Evolutionary conservation across 129 eudicot genomes (phyloP), one percentile per base, ranked within the genome.

Genomic region (Centella asiatica): DNA sequence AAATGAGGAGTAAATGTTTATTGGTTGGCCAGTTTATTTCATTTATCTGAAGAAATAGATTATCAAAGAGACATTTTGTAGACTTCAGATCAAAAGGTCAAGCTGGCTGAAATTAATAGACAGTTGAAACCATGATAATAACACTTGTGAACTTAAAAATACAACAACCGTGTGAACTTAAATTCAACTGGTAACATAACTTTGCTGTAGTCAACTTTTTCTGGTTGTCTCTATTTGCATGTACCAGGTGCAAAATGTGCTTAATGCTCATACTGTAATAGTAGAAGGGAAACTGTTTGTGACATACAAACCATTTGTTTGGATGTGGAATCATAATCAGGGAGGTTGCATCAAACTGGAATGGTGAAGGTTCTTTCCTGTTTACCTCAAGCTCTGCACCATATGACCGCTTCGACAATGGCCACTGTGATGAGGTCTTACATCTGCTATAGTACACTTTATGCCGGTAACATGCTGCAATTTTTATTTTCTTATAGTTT

Each of bases 321-420:
- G 37, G 28, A 55, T 69, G 10, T 51, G 31, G 26, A 45, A 65
- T 40, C 2, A 34, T 57, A 33, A 48, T 25, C 68, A 90, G 97
- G 74, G 93, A 77, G 72, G 87, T 89, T 27, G 76, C 81, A 29
- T 83, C 78, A 65, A 68, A 74, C 47, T 90, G 97, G 97, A 86
- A 81, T 55, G 97, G 97, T 33, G 83, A 86, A 47, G 95, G 97
- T 44, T 86, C 86, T 64, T 90, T 90, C 69, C 69, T 86, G 17
- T 90, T 90, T 74, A 90, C 97, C 44, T 90, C 97, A 70, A 90
- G 97, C 85, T 78, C 95, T 61, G 95, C 93, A 67, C 87, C 86
- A 52, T 83, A 78, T 75, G 95, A 83, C 73, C 76, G 97, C 74
- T 62, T 57, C 26, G 95, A 90, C 72, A 90, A 90, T 69, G 97